Evolutionary conservation across 306 rosid species (phyloP).

Genomic region (Vicia faba): DNA sequence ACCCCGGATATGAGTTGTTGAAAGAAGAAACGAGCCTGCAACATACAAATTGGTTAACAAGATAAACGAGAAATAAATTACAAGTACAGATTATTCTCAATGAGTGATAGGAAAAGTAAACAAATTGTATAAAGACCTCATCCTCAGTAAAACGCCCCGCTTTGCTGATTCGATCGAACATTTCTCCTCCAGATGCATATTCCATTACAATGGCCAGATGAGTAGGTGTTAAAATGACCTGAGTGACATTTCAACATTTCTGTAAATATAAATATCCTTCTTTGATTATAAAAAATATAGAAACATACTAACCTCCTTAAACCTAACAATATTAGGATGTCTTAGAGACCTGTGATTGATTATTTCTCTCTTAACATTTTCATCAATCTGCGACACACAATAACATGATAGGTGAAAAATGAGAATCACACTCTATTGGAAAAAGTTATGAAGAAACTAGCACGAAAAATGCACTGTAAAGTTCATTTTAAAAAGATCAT

Average conservation of each 20-base stretch:
- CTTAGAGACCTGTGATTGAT: slow-evolving; percentile 92
- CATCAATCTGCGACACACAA: slow-evolving; percentile 70
- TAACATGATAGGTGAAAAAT: slow-evolving; percentile 26
- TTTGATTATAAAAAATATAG: background rate
- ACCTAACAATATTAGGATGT: slow-evolving; percentile 87
- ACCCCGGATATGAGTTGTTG: slow-evolving; percentile 98
- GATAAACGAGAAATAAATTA: slow-evolving; percentile 20
- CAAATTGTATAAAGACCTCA: slow-evolving; percentile 57
- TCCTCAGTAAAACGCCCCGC: slow-evolving; percentile 87
- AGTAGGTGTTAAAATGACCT: slow-evolving; percentile 90
- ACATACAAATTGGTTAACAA: slow-evolving; percentile 30
- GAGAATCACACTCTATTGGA: background rate
- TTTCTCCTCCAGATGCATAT: slow-evolving; percentile 95
- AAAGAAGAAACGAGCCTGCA: slow-evolving; percentile 96
- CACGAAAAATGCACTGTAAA: background rate
- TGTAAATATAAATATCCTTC: background rate
- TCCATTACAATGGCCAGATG: slow-evolving; percentile 97
- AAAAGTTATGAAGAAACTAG: background rate
- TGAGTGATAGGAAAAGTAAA: slow-evolving; percentile 13
- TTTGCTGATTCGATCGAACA: slow-evolving; percentile 70
- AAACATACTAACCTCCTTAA: slow-evolving; percentile 72
- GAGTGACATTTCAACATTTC: slow-evolving; percentile 19
- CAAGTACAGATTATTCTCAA: background rate
- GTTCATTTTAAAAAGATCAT: slow-evolving; percentile 6
- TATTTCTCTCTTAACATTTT: slow-evolving; percentile 87